Evolutionary conservation across 202 grass and related monocot species (phyloP).

Genomic region (Zoysia matrella): DNA sequence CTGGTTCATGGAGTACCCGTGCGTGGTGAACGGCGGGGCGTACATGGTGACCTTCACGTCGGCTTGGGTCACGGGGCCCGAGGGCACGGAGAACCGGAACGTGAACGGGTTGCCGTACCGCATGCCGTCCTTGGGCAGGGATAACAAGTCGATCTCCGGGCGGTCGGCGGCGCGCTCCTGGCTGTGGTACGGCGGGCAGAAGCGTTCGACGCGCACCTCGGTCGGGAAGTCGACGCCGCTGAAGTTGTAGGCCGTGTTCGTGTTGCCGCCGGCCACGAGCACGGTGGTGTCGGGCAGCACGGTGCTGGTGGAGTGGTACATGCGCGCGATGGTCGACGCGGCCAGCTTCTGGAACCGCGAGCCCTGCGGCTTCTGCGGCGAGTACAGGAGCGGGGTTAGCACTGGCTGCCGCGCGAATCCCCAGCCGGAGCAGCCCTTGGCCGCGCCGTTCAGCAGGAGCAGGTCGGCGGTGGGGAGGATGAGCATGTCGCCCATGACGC

Average conservation of each 20-base stretch:
- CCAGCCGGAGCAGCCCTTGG: slow-evolving; percentile 48
- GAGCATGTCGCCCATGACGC: no score
- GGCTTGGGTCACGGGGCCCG: slow-evolving; percentile 13
- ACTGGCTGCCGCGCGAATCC: slow-evolving; percentile 58
- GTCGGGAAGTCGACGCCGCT: slow-evolving; percentile 30
- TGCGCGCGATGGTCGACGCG: slow-evolving; percentile 52
- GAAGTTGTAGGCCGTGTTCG: no score
- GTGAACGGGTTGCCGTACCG: slow-evolving; percentile 35
- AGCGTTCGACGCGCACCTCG: slow-evolving; percentile 81
- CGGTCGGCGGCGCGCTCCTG: slow-evolving; percentile 15
- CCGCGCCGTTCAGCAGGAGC: no score
- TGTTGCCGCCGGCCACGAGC: no score
- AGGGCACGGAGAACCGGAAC: slow-evolving; percentile 36
- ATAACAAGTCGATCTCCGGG: slow-evolving; percentile 42
- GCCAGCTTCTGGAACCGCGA: slow-evolving; percentile 58
- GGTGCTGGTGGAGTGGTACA: slow-evolving; percentile 86
- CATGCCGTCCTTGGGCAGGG: slow-evolving; percentile 53
- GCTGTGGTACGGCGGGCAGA: slow-evolving; percentile 74
- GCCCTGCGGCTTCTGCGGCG: slow-evolving; percentile 24
- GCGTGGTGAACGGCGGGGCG: slow-evolving; percentile 92
- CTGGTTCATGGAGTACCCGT: slow-evolving; percentile 41
- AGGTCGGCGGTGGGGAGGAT: no score
- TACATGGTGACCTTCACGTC: slow-evolving; percentile 86
- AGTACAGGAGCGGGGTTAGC: slow-evolving; percentile 72
- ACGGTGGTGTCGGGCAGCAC: slow-evolving; percentile 62